Conservation (phyloP, 2,329 filamentous ascomycete genomes). For the Nemania serpens region DNA sequence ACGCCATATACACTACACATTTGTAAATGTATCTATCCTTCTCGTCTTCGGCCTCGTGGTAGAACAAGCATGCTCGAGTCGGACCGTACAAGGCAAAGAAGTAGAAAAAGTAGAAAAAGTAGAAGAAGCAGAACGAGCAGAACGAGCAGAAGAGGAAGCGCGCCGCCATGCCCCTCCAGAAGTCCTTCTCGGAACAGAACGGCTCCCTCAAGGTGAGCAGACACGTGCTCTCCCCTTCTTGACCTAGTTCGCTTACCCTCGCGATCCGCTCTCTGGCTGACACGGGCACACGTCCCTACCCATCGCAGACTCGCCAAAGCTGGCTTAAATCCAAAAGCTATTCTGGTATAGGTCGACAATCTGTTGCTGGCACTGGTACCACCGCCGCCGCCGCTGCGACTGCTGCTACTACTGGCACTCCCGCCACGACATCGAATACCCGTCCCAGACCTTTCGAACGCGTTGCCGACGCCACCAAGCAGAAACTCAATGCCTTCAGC, state of each 20-base stretch:
- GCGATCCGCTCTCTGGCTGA: too few species aligned
- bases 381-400: too few species aligned
- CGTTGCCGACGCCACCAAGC: slow-evolving; percentile 63
- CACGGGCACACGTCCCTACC: neutral
- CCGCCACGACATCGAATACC: slow-evolving; percentile 10
- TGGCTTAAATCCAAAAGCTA: slow-evolving; percentile 62
- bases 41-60: neutral
- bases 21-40: neutral
- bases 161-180: slow-evolving; percentile 46
- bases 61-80: slow-evolving; percentile 31
- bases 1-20: neutral
- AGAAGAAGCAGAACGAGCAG: neutral
- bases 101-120: neutral
- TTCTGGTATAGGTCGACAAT: slow-evolving; percentile 46
- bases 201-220: slow-evolving; percentile 39
- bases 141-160: neutral
- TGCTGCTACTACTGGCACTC: slow-evolving; percentile 10
- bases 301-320: slow-evolving; percentile 40
- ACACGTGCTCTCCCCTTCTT: neutral
- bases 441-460: slow-evolving; percentile 48
- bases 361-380: slow-evolving; percentile 30
- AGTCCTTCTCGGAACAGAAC: slow-evolving; percentile 48
- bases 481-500: slow-evolving; percentile 62
- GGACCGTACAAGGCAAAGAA: slow-evolving; percentile 7
- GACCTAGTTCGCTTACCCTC: neutral